Base-by-base conservation (phyloP, 768 basidiomycete genomes). In the Tephrocybe sp. region DNA sequence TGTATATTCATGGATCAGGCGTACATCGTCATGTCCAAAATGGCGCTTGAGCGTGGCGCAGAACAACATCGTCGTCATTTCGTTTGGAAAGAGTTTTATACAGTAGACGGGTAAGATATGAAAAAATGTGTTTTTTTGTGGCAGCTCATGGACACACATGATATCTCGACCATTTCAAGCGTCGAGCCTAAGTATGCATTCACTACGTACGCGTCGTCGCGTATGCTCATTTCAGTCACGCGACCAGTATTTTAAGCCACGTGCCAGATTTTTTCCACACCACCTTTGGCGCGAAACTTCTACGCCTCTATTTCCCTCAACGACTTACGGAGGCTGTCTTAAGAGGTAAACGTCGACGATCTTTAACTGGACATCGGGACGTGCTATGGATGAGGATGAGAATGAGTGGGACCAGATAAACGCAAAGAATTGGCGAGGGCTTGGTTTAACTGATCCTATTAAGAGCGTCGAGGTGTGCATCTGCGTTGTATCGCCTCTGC, bases 391-490 rank as follows among this genome's bases (percentile, higher is more conserved):
- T 53, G 61, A 60, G 54, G 62, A 61, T 41, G 58, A 52, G 48
- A 60, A 55, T 45, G 83, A 79, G 39, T 88, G 88, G 88, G 80
- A 81, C 46, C 73, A 81, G 50, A 59, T 78, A 41, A 76, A 74
- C 57, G 72, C 65, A 39, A 70, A 77, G n/a, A 75, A 78, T 39
- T 91, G 87, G 87, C 79, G 83, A 56, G 90, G 91, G 9, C 66
- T 93, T 47, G 84, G 84, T 21, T 73, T 96, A n/a, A 84, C 87
- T 11, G 94, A 95, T 70, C 89, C 92, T 0, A 85, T 98, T 50
- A 96, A 96, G 73, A 83, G 73, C 36, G 85, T 98, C 15, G 88
- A 97, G 81, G 95, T 93, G 64, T 59, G 84, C 68, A n/a, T 23
- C 20, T 26, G 46, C 33, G 25, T 50, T 37, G 28, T n/a, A 43